Percentiles rank a stretch among this genome's conserved stretches.
phyloP scores from a whole-genome alignment of 345 rosid species.

The Eucalyptus sp. region DNA sequence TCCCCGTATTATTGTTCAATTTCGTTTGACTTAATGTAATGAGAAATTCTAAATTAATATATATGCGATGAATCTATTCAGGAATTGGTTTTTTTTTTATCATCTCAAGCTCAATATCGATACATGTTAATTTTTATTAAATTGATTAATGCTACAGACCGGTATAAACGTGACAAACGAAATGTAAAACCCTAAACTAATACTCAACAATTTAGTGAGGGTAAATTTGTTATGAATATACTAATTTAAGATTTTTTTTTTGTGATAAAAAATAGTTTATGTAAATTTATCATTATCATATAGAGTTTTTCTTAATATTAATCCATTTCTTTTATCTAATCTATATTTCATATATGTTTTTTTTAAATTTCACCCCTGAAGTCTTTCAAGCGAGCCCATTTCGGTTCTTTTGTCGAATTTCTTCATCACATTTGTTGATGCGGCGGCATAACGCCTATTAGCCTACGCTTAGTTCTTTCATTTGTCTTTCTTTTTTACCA shows the following conservation, averaged over 20 bases:
- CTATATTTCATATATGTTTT: rapidly evolving
- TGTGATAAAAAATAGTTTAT: rapidly evolving
- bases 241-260: no score
- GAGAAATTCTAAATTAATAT: not conserved
- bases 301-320: no score
- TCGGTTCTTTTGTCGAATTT: not conserved
- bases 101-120: rapidly evolving
- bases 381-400: not conserved
- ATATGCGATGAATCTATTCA: rapidly evolving
- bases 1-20: not conserved
- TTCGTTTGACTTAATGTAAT: not conserved
- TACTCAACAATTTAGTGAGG: rapidly evolving
- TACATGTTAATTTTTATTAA: no score
- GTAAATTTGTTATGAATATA: no score
- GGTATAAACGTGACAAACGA: no score
- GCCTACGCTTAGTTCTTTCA: not conserved
- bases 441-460: not conserved
- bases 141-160: no score
- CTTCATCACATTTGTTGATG: not conserved
- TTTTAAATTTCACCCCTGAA: not conserved
- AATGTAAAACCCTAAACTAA: rapidly evolving
- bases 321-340: not conserved
- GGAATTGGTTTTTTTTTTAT: no score
- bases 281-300: no score
- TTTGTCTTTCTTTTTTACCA: not conserved